Conservation (phyloP, 1,284 basidiomycete species). For the Leucoagaricus sp. region DNA sequence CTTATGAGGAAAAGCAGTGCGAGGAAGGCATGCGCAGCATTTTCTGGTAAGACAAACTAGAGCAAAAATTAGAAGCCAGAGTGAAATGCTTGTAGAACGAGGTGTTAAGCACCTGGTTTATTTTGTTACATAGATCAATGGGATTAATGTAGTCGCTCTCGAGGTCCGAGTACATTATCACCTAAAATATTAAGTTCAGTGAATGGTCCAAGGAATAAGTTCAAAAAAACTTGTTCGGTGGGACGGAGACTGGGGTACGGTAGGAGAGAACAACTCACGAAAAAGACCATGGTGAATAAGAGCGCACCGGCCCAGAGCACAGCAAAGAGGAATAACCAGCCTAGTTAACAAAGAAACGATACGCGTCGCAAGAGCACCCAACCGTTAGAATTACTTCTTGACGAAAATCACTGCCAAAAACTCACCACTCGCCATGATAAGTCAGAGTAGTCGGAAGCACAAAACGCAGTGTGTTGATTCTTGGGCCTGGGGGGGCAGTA, state of each 20-base stretch:
- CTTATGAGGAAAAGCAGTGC: conserved; percentile 84
- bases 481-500: too few relatives aligned
- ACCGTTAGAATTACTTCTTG: neutral
- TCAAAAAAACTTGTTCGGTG: neutral
- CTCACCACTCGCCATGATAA: conserved; percentile 12
- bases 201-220: neutral
- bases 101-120: conserved; percentile 78
- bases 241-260: neutral
- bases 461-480: too few relatives aligned
- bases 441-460: neutral
- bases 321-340: conserved; percentile 88
- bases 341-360: conserved; percentile 37
- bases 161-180: conserved; percentile 99
- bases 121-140: conserved; percentile 99
- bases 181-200: conserved; percentile 49
- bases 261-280: conserved; percentile 60
- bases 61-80: neutral
- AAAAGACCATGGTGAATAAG: conserved; percentile 92
- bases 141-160: conserved; percentile 99
- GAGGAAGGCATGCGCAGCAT: conserved; percentile 92
- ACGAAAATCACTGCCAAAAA: neutral
- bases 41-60: conserved; percentile 98
- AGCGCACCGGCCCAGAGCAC: conserved; percentile 85
- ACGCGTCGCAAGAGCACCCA: neutral
- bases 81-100: neutral